Evolutionary conservation across 768 basidiomycete genomes (phyloP), one percentile per base, ranked within the genome.

Genomic region (Sporobolomyces pararoseus): DNA sequence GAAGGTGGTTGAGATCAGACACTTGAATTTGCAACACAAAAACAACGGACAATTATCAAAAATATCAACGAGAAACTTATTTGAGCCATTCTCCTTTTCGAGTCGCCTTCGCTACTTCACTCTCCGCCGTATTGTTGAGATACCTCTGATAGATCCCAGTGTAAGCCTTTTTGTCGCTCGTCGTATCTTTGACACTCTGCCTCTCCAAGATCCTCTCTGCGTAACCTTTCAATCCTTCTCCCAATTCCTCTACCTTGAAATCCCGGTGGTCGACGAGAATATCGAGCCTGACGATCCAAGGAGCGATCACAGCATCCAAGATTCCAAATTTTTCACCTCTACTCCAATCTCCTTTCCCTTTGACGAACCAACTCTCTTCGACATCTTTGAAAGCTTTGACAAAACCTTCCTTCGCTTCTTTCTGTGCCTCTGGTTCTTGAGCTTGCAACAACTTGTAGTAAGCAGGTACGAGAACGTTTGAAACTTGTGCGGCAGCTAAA

Each of bases 211-310:
- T 67, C 21, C 70, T 52, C 35, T 80, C 80, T 2, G 80, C 82
- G 73, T 85, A 87, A 52, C 75, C 78, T 63, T 79, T 79, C 83
- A 85, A 86, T 32, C 68, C 79, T 0, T 77, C 75, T 12, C 84
- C 81, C 1, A 82, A 84, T 27, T 80, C 82, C 32, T 76, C 79
- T 13, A 83, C 71, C 27, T 80, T 79, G 75, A 82, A 86, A 7
- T 80, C 83, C 34, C 86, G 78, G 72, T 86, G 79, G 73, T 86
- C 82, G 29, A 77, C 76, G 27, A 86, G 52, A 52, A 86, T 84
- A 44, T 80, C 83, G 31, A 88, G 84, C 51, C 90, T 82, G 77
- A 84, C 86, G 3, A 91, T 77, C 87, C 88, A 88, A 29, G 87
- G 86, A 34, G 84, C 86, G 29, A 85, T 77, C 2, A 82, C 82